Evolutionary conservation across 2,329 filamentous ascomycete species (phyloP), one percentile per base, ranked within the genome.

Genomic region (Diaporthe amygdali): DNA sequence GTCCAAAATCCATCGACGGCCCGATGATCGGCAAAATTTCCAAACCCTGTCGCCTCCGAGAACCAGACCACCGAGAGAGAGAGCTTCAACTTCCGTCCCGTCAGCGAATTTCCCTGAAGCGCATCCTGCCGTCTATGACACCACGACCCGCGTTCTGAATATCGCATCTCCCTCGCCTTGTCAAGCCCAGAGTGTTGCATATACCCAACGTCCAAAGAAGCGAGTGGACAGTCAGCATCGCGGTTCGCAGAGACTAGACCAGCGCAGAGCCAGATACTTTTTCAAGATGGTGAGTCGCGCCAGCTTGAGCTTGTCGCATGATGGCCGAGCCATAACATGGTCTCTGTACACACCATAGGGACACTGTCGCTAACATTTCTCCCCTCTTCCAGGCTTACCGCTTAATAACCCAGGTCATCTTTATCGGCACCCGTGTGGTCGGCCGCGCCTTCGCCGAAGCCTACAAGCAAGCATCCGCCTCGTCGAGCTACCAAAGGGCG

Each of bases 361-460:
- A 15, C 30, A 49, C 59, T 22, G 4, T 9, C 56, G 52, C 74
- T 71, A 9, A 73, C 47, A 17, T 7, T 10, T 5, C 12, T 12
- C 4, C 30, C 15, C 7, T 22, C 30, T 37, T n/a, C 37, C 59
- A 97, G 96, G 96, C 96, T 81, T 94, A 98, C 87, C 94, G 95
- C 79, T 93, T 98, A 84, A 92, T 99, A 86, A 94, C 94, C 74
- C 94, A 97, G 85, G 95, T 97, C 84, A 91, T 98, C 84, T 82
- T 98, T 76, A 95, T 94, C 79, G 96, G 96, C 86, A 90, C 91
- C 74, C 94, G 96, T 78, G 96, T 98, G 77, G 90, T 99, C 81
- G 95, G 95, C 75, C 94, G 95, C 77, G 95, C 96, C 78, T 96
- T 98, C 81, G 87, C 91, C 78, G 96, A 98, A 85, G 96, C 96